These are phyloP conservation scores for Apiospora kogelbergensis DNA, from an alignment of 2,329 filamentous ascomycete species.

Conservation along the genomic window DNA sequence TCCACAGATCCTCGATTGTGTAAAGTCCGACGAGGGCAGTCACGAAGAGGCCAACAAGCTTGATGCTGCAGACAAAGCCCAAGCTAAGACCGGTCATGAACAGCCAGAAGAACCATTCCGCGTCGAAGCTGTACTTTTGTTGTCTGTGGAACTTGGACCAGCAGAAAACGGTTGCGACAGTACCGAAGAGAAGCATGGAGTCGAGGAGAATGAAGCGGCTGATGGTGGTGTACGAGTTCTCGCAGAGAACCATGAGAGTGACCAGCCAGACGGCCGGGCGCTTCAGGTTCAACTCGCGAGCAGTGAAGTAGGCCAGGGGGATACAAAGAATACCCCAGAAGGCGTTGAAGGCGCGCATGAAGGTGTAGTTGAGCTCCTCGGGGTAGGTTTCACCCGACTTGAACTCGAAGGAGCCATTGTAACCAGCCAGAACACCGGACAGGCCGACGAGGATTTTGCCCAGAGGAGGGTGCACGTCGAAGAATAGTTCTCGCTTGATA, in stretches of 20 bases:
- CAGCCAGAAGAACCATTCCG: conserved; percentile 94
- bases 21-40: conserved; percentile 94
- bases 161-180: conserved; percentile 95
- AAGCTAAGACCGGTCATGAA: conserved; percentile 93
- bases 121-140: conserved; percentile 80
- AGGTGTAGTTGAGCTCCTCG: conserved; percentile 90
- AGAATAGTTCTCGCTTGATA: conserved; percentile 99
- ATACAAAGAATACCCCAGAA: conserved; percentile 91
- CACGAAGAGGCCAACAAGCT: conserved; percentile 95
- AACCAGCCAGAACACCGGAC: conserved; percentile 92
- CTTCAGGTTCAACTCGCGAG: conserved; percentile 83
- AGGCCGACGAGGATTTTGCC: conserved; percentile 98
- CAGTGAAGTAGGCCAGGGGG: conserved; percentile 92
- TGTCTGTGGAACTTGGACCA: conserved; percentile 96
- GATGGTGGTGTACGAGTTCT: conserved; percentile 99
- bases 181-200: conserved; percentile 98
- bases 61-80: conserved; percentile 97
- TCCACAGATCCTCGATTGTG: conserved; percentile 95
- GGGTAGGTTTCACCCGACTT: conserved; percentile 98
- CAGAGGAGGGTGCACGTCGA: conserved; percentile 85
- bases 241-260: conserved; percentile 94
- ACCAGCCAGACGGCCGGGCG: conserved; percentile 91
- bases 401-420: conserved; percentile 99
- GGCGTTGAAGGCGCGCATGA: conserved; percentile 98
- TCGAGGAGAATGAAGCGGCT: conserved; percentile 97